These are phyloP conservation scores for Suillus lakei DNA, from an alignment of 768 basidiomycete species.

Conservation along the genomic window DNA sequence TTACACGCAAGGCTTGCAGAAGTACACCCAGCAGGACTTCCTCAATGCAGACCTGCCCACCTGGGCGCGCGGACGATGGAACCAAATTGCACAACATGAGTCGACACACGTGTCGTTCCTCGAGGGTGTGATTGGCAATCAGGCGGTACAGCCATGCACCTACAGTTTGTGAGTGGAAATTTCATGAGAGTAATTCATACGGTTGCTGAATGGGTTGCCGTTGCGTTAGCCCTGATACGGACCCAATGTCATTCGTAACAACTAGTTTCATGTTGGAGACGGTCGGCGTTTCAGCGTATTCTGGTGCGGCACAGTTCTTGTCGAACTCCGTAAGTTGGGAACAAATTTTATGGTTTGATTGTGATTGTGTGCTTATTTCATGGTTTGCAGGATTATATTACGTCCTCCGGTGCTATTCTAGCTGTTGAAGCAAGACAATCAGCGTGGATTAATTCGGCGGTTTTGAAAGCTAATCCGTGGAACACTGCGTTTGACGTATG, in stretches of 20 bases:
- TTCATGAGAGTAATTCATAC: not conserved
- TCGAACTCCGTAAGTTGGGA: conserved; percentile 23
- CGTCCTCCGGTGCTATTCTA: conserved; percentile 63
- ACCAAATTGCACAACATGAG: conserved; percentile 47
- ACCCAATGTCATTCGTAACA: conserved; percentile 47
- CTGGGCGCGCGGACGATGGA: conserved; percentile 41
- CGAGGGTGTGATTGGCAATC: conserved; percentile 8
- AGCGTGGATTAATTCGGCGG: conserved; percentile 52
- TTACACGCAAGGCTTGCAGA: conserved; percentile 36
- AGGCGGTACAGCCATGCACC: conserved; percentile 17
- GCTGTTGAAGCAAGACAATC: conserved; percentile 58
- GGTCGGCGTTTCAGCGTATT: conserved; percentile 60
- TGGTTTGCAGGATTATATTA: conserved; percentile 44
- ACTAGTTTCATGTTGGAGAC: conserved; percentile 54
- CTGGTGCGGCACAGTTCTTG: conserved; percentile 55
- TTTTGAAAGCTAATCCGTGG: conserved; percentile 47
- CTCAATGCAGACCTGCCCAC: conserved; percentile 37
- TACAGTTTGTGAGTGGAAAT: conserved; percentile 14
- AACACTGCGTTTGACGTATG: conserved; percentile 49
- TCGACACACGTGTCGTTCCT: conserved; percentile 50
- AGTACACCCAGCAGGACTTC: conserved; percentile 45
- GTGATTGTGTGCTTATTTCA: not conserved
- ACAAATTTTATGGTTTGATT: not conserved
- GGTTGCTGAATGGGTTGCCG: not conserved
- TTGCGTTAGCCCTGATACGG: conserved; percentile 43